A percentile compares a stretch with the other conserved stretches of the same genome.
Conservation (phyloP, 1,284 basidiomycete species). For the Malassezia cuniculi region DNA sequence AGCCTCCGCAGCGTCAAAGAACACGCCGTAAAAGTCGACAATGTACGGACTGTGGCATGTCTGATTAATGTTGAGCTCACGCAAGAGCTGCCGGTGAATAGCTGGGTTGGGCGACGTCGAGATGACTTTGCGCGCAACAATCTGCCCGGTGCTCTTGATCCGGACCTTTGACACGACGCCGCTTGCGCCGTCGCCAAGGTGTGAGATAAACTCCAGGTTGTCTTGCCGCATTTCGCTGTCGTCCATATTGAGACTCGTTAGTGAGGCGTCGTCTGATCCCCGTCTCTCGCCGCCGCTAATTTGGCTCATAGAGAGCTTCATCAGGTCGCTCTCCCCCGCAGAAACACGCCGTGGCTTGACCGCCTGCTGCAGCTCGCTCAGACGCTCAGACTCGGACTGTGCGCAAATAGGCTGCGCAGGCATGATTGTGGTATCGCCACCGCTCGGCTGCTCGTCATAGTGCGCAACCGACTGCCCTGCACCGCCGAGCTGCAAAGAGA, state of each 20-base stretch:
- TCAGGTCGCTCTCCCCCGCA: too few relatives aligned
- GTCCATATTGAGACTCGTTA: not conserved
- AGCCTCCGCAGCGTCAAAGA: slow-evolving; percentile 77
- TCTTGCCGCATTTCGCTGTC: slow-evolving; percentile 35
- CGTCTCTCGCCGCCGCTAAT: too few relatives aligned
- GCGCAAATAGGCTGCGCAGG: too few relatives aligned
- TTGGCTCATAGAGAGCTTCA: too few relatives aligned
- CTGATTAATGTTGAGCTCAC: slow-evolving; percentile 81
- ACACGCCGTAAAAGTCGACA: slow-evolving; percentile 83
- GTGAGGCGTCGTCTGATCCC: too few relatives aligned
- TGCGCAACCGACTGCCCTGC: too few relatives aligned
- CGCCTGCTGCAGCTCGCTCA: too few relatives aligned
- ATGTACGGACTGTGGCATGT: slow-evolving; percentile 75
- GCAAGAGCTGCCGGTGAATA: slow-evolving; percentile 68
- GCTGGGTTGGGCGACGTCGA: slow-evolving; percentile 83
- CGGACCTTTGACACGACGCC: slow-evolving; percentile 85
- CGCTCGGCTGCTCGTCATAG: too few relatives aligned
- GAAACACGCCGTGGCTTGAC: too few relatives aligned
- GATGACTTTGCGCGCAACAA: slow-evolving; percentile 87
- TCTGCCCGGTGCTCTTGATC: slow-evolving; percentile 59
- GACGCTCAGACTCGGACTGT: too few relatives aligned
- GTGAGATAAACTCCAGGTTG: slow-evolving; percentile 58
- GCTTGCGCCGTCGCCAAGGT: slow-evolving; percentile 86
- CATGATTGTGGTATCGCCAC: too few relatives aligned
- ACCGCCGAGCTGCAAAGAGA: too few relatives aligned